Conservation (phyloP, 2,329 filamentous ascomycete species). For the Daldinia sp. region DNA sequence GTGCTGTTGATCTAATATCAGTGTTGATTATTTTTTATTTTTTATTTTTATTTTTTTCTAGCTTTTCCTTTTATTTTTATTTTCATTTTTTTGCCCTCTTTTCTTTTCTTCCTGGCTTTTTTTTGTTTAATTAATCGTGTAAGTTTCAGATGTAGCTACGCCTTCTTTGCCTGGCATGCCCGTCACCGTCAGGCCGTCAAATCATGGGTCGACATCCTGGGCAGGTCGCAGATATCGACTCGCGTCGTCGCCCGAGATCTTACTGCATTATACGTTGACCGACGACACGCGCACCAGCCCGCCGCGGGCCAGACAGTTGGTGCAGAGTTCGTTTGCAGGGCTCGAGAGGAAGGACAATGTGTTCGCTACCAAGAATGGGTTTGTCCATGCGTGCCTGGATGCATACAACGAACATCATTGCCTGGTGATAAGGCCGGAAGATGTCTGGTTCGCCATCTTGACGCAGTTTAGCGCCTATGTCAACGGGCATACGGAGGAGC, state of each 20-base stretch:
- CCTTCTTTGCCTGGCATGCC: constrained; percentile 38
- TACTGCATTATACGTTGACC: constrained; percentile 37
- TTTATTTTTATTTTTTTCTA: background rate
- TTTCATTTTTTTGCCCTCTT: background rate
- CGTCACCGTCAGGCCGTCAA: constrained; percentile 39
- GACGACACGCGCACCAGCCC: constrained; percentile 38
- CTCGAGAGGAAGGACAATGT: constrained; percentile 34
- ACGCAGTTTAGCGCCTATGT: constrained; percentile 55
- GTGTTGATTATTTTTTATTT: constrained; percentile 4
- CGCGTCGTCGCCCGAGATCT: constrained; percentile 34
- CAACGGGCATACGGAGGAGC: constrained; percentile 54
- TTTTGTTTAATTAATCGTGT: constrained; percentile 9
- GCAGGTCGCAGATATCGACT: constrained; percentile 36
- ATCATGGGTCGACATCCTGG: constrained; percentile 38
- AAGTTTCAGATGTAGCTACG: constrained; percentile 33
- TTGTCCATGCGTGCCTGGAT: constrained; percentile 48
- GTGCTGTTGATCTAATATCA: background rate
- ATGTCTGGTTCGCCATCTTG: constrained; percentile 59
- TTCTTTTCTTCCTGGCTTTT: constrained; percentile 1
- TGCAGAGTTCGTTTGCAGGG: constrained; percentile 36
- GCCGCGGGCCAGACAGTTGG: constrained; percentile 34
- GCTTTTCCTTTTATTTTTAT: background rate
- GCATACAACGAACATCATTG: constrained; percentile 54
- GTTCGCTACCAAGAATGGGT: constrained; percentile 43
- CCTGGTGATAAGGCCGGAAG: constrained; percentile 57